Evolutionary conservation across 371 early-diverging fungal genomes (phyloP).

Genomic region (Mucor ambiguus): DNA sequence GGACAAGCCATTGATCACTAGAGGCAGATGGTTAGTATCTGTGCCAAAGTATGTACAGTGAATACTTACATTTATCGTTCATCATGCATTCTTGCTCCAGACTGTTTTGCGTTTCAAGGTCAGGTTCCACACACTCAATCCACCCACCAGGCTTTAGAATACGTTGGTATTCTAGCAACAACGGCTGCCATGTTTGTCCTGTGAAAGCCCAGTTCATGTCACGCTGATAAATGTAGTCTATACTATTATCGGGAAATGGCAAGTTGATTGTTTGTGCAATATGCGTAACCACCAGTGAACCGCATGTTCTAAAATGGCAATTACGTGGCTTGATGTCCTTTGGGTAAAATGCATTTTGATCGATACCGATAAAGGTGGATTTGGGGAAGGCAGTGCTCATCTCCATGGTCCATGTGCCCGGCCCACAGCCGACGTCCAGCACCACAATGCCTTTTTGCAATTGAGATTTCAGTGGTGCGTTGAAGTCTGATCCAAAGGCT

Average conservation of each 20-base stretch:
- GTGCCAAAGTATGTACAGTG: too few relatives aligned
- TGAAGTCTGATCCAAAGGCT: slow-evolving; percentile 45
- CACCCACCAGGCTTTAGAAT: slow-evolving; percentile 52
- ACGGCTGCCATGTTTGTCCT: slow-evolving; percentile 35
- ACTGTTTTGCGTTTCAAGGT: slow-evolving; percentile 47
- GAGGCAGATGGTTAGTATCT: neutral
- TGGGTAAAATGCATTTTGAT: slow-evolving; percentile 33
- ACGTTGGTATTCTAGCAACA: slow-evolving; percentile 41
- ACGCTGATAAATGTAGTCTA: slow-evolving; percentile 51
- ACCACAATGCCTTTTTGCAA: slow-evolving; percentile 46
- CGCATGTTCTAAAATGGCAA: slow-evolving; percentile 43
- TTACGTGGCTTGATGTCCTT: slow-evolving; percentile 49
- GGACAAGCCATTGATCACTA: slow-evolving; percentile 39
- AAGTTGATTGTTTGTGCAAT: slow-evolving; percentile 8
- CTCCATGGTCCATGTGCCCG: slow-evolving; percentile 54
- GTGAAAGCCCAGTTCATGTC: slow-evolving; percentile 43
- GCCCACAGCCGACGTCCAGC: slow-evolving; percentile 49
- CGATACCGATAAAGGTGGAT: slow-evolving; percentile 48
- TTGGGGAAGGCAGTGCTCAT: slow-evolving; percentile 46
- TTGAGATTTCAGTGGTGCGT: slow-evolving; percentile 32
- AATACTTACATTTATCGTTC: slow-evolving; percentile 47
- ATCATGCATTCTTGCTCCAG: slow-evolving; percentile 32
- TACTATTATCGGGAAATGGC: slow-evolving; percentile 51
- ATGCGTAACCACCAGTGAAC: slow-evolving; percentile 22
- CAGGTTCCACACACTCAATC: slow-evolving; percentile 48